Evolutionary conservation across 2,329 filamentous ascomycete genomes (phyloP), one percentile per base, ranked within the genome.

Genomic region (Diaporthe amygdali): DNA sequence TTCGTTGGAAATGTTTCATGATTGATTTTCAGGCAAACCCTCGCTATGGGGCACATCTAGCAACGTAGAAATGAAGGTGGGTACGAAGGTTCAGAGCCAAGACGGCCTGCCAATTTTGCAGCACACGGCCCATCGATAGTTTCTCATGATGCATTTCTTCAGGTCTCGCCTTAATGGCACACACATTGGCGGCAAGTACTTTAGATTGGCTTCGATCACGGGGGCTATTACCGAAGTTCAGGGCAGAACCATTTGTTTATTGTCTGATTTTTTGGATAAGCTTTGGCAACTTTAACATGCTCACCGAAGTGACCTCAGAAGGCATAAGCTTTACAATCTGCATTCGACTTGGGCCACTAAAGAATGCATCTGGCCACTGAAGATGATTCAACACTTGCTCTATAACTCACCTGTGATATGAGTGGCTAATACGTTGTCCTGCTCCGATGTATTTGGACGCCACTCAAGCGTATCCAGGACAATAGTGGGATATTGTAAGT

Each of bases 61-160:
- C 14, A 46, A 47, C n/a, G 30, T 63, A 30, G 27, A 47, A 63
- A 63, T 63, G 41, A 47, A 25, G 59, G 59, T 64, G 59, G 59
- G 59, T 64, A 64, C 34, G 47, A 64, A 49, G 44, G 44, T 64
- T 64, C 49, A 5, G 27, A 32, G 59, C 59, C 59, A 64, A 64
- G 59, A 34, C 59, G 2, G n/a, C 27, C 41, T 22, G n/a, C 56
- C 56, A 63, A 63, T 32, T 47, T 63, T 63, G 25, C 39, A 47
- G 39, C 27, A 47, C 56, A 25, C 2, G 59, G 41, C 41, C 59
- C 41, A 63, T 47, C 8, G 12, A 20, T 25, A 25, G 41, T 37
- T 37, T 37, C 30, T 47, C 30, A 25, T 47, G 30, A 9, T 37
- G n/a, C 59, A 37, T 37, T 49, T 25, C 20, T 9, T 25, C n/a